Evolutionary conservation across 2,329 filamentous ascomycete genomes (phyloP), one percentile per base, ranked within the genome.

Genomic region (Cladosporium austrohemisphaericum): DNA sequence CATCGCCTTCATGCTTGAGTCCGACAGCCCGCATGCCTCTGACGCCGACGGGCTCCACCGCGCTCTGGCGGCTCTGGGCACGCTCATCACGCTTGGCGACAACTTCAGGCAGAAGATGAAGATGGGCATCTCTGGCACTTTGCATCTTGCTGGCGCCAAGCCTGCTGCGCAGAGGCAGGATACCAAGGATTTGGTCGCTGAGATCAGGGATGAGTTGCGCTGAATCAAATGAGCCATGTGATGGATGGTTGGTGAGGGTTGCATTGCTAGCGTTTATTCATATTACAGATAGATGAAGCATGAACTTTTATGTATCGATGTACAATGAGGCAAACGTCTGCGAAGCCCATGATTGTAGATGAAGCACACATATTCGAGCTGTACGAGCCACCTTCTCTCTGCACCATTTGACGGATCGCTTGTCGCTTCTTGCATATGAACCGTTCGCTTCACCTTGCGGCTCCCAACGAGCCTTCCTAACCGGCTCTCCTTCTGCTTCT

Each of bases 1-100:
- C 33, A 60, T 64, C 23, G 64, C 64, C 7, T 52, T 56, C 6
- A 53, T 58, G 23, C 57, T 67, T 1, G 60, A 68, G 45, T 59
- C 60, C 47, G 61, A 65, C 25, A 64, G 60, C 19, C 61, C 62
- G n/a, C 55, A 64, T 3, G 84, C 88, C 55, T 81, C 76, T 2
- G 91, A 97, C 59, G 80, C 84, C 0, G 93, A 97, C 65, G 87
- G 88, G 0, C 71, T 93, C 3, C 97, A 91, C 65, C 82, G 93
- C 18, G 81, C 82, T 0, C 75, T 97, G 5, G 87, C 95, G 5
- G 88, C 88, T 0, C 70, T 92, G 0, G 94, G 93, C 0, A 98
- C 91, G 1, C 65, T 94, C 52, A 66, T 89, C 19, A 75, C 74
- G 5, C 71, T 86, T 11, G 76, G 82, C n/a, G 71, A 72, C 5